Conservation (phyloP, 768 basidiomycete genomes). For the Tremella yokohamensis region DNA sequence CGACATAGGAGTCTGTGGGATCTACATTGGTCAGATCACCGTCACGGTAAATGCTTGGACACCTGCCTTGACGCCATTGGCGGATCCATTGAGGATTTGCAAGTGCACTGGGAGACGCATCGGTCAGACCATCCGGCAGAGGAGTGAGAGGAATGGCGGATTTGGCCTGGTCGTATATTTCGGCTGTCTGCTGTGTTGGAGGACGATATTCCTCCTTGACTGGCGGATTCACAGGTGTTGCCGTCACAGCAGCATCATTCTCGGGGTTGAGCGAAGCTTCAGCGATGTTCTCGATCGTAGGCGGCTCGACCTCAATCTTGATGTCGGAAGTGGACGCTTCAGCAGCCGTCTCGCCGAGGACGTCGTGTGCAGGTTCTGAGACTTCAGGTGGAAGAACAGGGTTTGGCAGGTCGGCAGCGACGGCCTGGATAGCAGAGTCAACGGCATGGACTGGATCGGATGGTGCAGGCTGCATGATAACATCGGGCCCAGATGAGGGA, state of each 20-base stretch:
- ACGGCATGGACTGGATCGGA: constrained; percentile 17
- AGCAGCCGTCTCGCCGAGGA: constrained; percentile 10
- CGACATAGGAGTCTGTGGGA: constrained; percentile 51
- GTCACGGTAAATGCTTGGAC: constrained; percentile 9
- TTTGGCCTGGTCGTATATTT: background rate
- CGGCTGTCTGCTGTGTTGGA: background rate
- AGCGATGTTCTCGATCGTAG: too few relatives aligned
- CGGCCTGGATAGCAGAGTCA: constrained; percentile 7
- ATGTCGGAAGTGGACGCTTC: constrained; percentile 20
- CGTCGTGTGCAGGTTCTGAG: constrained; percentile 16
- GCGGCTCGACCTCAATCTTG: background rate
- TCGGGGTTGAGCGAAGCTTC: too few relatives aligned
- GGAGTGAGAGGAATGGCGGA: background rate
- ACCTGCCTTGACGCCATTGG: constrained; percentile 36
- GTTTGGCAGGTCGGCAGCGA: constrained; percentile 25
- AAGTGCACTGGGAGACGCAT: constrained; percentile 36
- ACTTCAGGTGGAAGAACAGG: constrained; percentile 24
- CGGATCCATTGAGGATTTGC: constrained; percentile 35
- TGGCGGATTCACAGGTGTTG: too few relatives aligned
- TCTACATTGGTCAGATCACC: background rate
- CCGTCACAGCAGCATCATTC: too few relatives aligned
- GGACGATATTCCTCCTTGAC: background rate
- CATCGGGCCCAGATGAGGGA: background rate
- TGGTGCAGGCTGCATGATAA: background rate
- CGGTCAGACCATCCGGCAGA: constrained; percentile 40